Evolutionary conservation across 2,329 filamentous ascomycete genomes (phyloP).

Genomic region (Pseudogymnoascus destructans): DNA sequence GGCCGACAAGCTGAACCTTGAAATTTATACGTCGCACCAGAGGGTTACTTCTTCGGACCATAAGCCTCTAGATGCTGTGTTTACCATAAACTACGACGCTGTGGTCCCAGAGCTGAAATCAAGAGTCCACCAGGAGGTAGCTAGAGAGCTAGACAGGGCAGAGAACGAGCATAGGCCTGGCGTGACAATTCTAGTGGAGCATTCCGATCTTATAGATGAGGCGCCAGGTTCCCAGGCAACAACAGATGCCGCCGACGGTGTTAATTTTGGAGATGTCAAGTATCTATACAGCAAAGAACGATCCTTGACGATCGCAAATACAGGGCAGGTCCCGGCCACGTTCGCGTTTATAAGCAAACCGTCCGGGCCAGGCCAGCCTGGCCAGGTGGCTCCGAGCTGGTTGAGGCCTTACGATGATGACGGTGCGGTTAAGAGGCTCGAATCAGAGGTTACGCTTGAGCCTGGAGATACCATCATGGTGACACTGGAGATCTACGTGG

Average conservation of each 20-base stretch:
- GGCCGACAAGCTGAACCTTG: conserved; percentile 40
- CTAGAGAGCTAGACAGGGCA: conserved; percentile 71
- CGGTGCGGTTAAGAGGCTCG: conserved; percentile 13
- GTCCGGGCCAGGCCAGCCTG: conserved; percentile 31
- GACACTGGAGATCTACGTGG: conserved; percentile 54
- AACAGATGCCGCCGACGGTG: conserved; percentile 33
- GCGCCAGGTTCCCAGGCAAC: background rate
- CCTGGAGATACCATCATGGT: conserved; percentile 73
- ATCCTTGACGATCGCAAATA: conserved; percentile 79
- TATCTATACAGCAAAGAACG: conserved; percentile 55
- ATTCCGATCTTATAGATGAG: conserved; percentile 28
- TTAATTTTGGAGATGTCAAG: conserved; percentile 66
- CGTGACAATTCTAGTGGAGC: conserved; percentile 71
- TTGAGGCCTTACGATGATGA: conserved; percentile 40
- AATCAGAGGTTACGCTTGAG: conserved; percentile 48
- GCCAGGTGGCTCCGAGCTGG: conserved; percentile 46
- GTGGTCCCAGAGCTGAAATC: conserved; percentile 77
- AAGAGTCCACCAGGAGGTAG: conserved; percentile 74
- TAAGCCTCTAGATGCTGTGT: conserved; percentile 77
- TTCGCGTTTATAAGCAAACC: conserved; percentile 71
- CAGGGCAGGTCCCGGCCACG: conserved; percentile 65
- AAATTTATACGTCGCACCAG: conserved; percentile 77
- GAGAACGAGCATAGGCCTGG: conserved; percentile 83
- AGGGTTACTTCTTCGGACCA: conserved; percentile 86
- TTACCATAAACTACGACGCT: conserved; percentile 73